phyloP scores from a whole-genome alignment of 331 rosid genomes.

The Quercus tomentella region DNA sequence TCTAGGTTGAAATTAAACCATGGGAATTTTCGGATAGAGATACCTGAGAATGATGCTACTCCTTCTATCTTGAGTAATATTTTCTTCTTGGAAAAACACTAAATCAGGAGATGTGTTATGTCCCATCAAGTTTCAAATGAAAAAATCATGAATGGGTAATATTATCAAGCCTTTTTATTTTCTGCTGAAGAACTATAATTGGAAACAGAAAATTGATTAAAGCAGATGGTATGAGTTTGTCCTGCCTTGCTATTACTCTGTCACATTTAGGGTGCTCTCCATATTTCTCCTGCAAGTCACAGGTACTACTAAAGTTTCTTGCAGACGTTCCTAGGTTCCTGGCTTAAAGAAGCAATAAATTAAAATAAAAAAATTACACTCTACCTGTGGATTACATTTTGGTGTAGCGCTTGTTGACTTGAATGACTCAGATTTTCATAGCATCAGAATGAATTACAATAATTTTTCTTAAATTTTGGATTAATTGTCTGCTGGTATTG shows the following conservation, averaged over 20 bases:
- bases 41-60: conserved; percentile 24
- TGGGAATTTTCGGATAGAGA: conserved; percentile 28
- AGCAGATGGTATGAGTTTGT: neutral
- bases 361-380: too few relatives aligned
- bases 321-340: neutral
- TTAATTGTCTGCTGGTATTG: neutral
- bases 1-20: conserved; percentile 27
- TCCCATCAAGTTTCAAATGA: neutral
- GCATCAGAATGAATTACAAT: neutral
- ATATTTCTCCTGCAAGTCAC: neutral
- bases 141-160: neutral
- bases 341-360: neutral
- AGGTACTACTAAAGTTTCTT: neutral
- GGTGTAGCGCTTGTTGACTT: neutral
- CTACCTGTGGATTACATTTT: too few relatives aligned
- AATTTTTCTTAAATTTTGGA: neutral
- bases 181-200: neutral
- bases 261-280: neutral
- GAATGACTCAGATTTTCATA: neutral
- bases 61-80: neutral
- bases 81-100: neutral
- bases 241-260: neutral
- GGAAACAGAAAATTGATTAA: neutral
- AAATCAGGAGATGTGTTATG: neutral
- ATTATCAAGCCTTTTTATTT: neutral